A percentile compares a stretch with the other conserved stretches of the same genome.
Evolutionary conservation across 805 yeast genomes (phyloP).

Genomic region (Metschnikowia borealis): DNA sequence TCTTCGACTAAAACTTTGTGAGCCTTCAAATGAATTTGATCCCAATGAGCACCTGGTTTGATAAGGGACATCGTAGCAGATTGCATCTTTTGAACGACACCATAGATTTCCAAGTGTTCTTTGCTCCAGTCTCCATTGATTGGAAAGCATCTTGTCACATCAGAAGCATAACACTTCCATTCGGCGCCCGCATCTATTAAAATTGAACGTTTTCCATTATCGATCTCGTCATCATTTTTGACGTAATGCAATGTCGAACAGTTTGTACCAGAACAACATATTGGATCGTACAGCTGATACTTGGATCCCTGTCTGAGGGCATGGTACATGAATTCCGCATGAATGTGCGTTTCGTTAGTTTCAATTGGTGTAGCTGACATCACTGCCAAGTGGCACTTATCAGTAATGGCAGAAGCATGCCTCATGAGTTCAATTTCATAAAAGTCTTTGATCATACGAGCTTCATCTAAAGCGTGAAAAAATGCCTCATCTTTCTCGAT

Average conservation of each 20-base stretch:
- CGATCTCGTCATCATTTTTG: conserved; percentile 60
- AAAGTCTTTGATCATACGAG: conserved; percentile 79
- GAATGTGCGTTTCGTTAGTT: conserved; percentile 82
- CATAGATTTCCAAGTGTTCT: conserved; percentile 81
- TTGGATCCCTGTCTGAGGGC: conserved; percentile 92
- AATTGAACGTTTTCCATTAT: conserved; percentile 57
- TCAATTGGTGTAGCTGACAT: conserved; percentile 92
- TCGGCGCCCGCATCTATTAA: conserved; percentile 97
- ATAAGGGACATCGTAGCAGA: conserved; percentile 61
- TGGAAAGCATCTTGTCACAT: conserved; percentile 95
- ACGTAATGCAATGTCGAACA: conserved; percentile 90
- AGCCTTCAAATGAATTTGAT: conserved; percentile 72
- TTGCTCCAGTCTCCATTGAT: conserved; percentile 82
- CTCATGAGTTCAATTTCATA: conserved; percentile 74
- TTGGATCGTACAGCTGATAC: conserved; percentile 86
- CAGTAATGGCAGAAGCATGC: conserved; percentile 81
- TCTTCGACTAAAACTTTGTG: conserved; percentile 73
- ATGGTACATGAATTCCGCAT: conserved; percentile 93
- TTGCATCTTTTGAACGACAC: conserved; percentile 82
- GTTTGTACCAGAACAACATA: conserved; percentile 89
- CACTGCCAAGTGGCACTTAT: conserved; percentile 83
- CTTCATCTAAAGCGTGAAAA: conserved; percentile 75
- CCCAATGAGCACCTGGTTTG: conserved; percentile 84
- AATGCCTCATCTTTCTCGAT: conserved; percentile 45
- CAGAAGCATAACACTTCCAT: conserved; percentile 89